A percentile compares a stretch with the other conserved stretches of the same genome.
phyloP scores from a whole-genome alignment of 768 basidiomycete species.

The Mycena maculata region DNA sequence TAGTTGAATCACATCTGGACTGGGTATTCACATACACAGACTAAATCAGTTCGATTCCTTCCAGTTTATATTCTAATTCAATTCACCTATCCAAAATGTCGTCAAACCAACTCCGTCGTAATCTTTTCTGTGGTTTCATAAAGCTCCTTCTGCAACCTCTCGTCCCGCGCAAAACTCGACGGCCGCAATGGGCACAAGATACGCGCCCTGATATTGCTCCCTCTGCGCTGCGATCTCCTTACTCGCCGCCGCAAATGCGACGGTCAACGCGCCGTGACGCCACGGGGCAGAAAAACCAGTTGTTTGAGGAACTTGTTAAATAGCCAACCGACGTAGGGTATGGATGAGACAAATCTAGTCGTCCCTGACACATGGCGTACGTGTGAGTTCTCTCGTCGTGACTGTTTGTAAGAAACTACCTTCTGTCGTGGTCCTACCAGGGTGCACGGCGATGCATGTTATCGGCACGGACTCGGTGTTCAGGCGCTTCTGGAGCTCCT shows the following conservation, averaged over 20 bases:
- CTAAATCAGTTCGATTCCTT: too few relatives aligned
- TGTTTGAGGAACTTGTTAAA: slow-evolving; percentile 34
- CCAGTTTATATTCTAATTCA: too few relatives aligned
- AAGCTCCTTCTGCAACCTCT: slow-evolving; percentile 41
- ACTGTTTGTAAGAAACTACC: too few relatives aligned
- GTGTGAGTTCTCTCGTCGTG: too few relatives aligned
- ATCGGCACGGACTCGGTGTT: slow-evolving; percentile 39
- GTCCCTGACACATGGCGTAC: not conserved
- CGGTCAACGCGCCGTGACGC: slow-evolving; percentile 38
- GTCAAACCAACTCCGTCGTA: not conserved
- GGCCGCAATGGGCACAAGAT: slow-evolving; percentile 40
- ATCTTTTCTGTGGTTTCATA: slow-evolving; percentile 40
- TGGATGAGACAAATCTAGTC: not conserved
- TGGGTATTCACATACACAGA: too few relatives aligned
- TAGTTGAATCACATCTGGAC: too few relatives aligned
- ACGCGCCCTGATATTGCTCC: slow-evolving; percentile 43
- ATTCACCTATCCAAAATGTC: too few relatives aligned
- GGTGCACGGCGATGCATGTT: slow-evolving; percentile 42
- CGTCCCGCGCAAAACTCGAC: slow-evolving; percentile 24
- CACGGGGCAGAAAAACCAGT: slow-evolving; percentile 33
- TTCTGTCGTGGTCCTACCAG: slow-evolving; percentile 47
- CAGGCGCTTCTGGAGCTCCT: slow-evolving; percentile 55
- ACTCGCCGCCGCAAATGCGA: slow-evolving; percentile 44
- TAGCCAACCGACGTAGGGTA: slow-evolving; percentile 25
- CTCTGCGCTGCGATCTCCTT: slow-evolving; percentile 35